Conservation (phyloP, 164 flowering plant species). For the Aristolochia fimbriata region DNA sequence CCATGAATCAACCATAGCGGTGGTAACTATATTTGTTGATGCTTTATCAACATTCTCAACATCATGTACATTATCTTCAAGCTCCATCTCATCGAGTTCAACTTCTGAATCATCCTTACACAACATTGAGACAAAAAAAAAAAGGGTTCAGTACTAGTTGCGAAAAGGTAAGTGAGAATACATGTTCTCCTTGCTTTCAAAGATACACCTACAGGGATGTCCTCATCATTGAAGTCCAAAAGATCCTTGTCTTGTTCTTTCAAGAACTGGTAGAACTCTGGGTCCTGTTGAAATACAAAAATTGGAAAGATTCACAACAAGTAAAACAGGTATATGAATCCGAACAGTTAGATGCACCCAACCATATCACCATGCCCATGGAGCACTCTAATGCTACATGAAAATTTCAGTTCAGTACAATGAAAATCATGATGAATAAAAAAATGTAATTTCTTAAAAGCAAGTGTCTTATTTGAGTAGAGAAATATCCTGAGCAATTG, state of each 20-base stretch:
- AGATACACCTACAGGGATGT: slow-evolving; percentile 38
- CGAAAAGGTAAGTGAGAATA: too few species aligned
- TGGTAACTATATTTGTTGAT: slow-evolving; percentile 44
- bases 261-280: slow-evolving; percentile 75
- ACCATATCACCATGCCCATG: too few species aligned
- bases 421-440: background rate
- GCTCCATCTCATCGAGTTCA: slow-evolving; percentile 15
- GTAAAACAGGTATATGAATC: background rate
- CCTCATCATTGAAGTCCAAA: slow-evolving; percentile 65
- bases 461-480: background rate
- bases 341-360: too few species aligned
- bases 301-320: background rate
- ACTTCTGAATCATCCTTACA: slow-evolving; percentile 15
- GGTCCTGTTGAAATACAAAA: slow-evolving; percentile 47
- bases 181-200: too few species aligned
- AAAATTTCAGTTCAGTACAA: too few species aligned
- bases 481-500: too few species aligned
- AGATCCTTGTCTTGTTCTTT: slow-evolving; percentile 78
- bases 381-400: too few species aligned
- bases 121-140: background rate
- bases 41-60: slow-evolving; percentile 26
- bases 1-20: slow-evolving; percentile 85
- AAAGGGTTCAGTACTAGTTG: background rate
- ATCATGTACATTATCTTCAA: slow-evolving; percentile 15
- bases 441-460: background rate